These are phyloP conservation scores for Cnidoscolus chayamansa DNA, from an alignment of 441 rosid genomes.

Conservation along the genomic window DNA sequence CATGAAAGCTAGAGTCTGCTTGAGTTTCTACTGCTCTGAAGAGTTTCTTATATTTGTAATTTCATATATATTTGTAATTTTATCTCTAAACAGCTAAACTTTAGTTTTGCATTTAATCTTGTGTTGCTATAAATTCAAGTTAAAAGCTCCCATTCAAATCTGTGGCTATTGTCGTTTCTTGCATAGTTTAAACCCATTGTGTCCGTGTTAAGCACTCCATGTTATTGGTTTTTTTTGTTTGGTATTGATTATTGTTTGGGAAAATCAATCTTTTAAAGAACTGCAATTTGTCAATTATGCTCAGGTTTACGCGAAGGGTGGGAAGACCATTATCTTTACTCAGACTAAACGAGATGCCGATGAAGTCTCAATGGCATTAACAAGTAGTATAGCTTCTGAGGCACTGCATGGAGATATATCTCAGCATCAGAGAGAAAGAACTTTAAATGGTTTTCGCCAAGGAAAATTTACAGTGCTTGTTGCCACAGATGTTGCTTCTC, in stretches of 20 bases:
- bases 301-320: slow-evolving; percentile 97
- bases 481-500: slow-evolving; percentile 97
- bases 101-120: background rate
- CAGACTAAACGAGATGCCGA: slow-evolving; percentile 97
- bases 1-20: background rate
- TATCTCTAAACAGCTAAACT: background rate
- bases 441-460: slow-evolving; percentile 82
- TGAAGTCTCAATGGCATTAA: slow-evolving; percentile 78
- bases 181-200: background rate
- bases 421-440: slow-evolving; percentile 98
- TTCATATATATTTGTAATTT: too few species aligned
- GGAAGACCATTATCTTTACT: slow-evolving; percentile 95
- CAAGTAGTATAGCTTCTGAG: slow-evolving; percentile 82
- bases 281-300: slow-evolving; percentile 10
- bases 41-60: background rate
- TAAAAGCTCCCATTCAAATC: background rate
- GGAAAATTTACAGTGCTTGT: slow-evolving; percentile 97
- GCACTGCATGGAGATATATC: slow-evolving; percentile 98
- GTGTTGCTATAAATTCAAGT: background rate
- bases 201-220: background rate
- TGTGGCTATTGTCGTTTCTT: background rate
- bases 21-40: background rate
- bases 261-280: background rate
- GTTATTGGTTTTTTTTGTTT: background rate
- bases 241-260: background rate